Conservation (phyloP, 2,329 filamentous ascomycete species). For the Aspergillus unguis region DNA sequence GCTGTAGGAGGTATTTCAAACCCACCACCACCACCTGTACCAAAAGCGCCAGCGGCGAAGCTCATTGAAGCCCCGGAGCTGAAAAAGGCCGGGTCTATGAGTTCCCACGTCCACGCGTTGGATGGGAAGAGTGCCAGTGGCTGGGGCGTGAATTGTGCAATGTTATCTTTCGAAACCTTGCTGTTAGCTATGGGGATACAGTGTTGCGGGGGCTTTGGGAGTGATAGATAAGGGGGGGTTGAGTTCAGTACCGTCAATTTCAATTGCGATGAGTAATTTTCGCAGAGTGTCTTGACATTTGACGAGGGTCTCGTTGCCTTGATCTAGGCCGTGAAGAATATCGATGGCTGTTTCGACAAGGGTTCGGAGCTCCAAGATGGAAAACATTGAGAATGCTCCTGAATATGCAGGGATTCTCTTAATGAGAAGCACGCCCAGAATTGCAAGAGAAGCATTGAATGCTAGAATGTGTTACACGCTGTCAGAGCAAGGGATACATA, state of each 20-base stretch:
- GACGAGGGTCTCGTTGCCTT: constrained; percentile 9
- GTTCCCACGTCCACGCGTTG: constrained; percentile 11
- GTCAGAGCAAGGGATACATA: background rate
- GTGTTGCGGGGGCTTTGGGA: background rate
- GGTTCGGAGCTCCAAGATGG: background rate
- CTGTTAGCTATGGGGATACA: background rate
- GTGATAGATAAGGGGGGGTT: background rate
- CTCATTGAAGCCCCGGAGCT: constrained; percentile 10
- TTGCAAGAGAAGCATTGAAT: constrained; percentile 2
- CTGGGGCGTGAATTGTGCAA: background rate
- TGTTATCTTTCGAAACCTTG: constrained; percentile 5
- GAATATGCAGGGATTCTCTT: background rate
- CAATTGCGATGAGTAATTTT: constrained; percentile 1
- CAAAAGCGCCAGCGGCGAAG: constrained; percentile 4
- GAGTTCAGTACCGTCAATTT: background rate
- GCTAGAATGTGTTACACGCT: background rate
- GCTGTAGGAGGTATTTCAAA: background rate
- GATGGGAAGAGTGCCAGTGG: constrained; percentile 10
- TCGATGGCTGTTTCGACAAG: constrained; percentile 11
- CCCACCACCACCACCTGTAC: background rate
- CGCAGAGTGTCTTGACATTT: constrained; percentile 9
- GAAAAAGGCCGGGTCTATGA: constrained; percentile 11
- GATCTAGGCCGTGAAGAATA: constrained; percentile 9
- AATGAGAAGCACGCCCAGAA: background rate
- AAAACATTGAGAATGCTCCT: background rate